Base-by-base conservation (phyloP, 148 eudicot genomes). In the Silene latifolia region DNA sequence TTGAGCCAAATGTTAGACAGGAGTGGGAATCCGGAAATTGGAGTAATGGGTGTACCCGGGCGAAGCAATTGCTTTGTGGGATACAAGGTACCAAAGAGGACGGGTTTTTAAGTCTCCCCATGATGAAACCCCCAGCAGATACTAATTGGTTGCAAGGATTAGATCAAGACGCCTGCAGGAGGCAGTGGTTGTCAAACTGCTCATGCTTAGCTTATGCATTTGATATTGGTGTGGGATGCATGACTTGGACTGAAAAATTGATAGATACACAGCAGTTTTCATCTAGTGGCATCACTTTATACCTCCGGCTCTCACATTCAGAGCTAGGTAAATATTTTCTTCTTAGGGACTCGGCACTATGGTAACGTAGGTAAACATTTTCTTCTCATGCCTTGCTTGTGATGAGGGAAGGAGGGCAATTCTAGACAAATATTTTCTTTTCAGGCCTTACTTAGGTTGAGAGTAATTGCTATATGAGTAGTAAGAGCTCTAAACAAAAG, bases 181-280 rank as follows among this genome's bases (percentile, higher is more conserved):
- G 10, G 5, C 70, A 48, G 46, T 91, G 93, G 77, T 62, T 48
- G 63, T 68, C 63, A 53, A 80, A 86, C 42, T 91, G 97, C 65
- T 76, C 82, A 12, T 91, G 97, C 35, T 70, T 74, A 47, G 93
- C 91, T 17, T 91, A 83, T 62, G 63, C 91, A 18, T 76, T 75
- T 65, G 71, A 76, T 24, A 73, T 79, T 3, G 72, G 59, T 3
- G 78, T 73, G n/a, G 97, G 90, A 1, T 91, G 97, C 61, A 57
- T 91, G 80, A 54, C 82, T 21, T 91, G 91, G 91, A 74, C 29
- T 27, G 80, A 65, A 4, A 83, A 67, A 0, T 81, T 91, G 81
- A 64, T 86, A n/a, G 97, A 89, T 64, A 73, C 87, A 0, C 80
- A 83, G 32, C 39, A 56, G 24, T 62, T 80, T 29, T 10, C 80